These are phyloP conservation scores for Coccomyxa subellipsoidea DNA, from an alignment of 163 green algal genomes.

Conservation along the genomic window DNA sequence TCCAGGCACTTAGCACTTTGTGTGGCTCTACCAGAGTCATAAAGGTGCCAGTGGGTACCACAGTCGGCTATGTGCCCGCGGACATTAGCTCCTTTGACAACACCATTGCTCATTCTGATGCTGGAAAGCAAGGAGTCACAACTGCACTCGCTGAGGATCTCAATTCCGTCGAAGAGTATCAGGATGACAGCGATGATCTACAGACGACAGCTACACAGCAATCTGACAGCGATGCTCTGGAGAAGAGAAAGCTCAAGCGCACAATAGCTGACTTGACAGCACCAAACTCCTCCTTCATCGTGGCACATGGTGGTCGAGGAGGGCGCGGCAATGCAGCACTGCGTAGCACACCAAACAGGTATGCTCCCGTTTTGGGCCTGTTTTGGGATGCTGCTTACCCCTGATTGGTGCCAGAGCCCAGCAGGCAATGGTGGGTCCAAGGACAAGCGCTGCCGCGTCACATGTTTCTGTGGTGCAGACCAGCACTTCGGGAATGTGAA, in stretches of 20 bases:
- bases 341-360: slow-evolving; percentile 13
- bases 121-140: neutral
- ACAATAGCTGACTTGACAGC: slow-evolving; percentile 48
- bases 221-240: neutral
- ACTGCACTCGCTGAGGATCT: neutral
- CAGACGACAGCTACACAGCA: neutral
- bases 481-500: slow-evolving; percentile 16
- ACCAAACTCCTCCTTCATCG: slow-evolving; percentile 30
- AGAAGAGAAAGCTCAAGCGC: neutral
- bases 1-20: too few species aligned
- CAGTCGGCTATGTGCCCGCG: neutral
- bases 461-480: slow-evolving; percentile 16
- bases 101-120: neutral
- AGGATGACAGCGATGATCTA: neutral
- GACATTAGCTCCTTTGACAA: neutral
- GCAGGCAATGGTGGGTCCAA: too few species aligned
- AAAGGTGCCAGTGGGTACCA: neutral
- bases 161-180: neutral
- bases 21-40: neutral
- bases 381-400: neutral
- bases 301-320: slow-evolving; percentile 50
- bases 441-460: too few species aligned
- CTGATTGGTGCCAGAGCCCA: too few species aligned
- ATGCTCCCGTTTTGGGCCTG: neutral
- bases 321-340: slow-evolving; percentile 54